phyloP scores from a whole-genome alignment of 495 filamentous ascomycete species.

The Pyrenula aspistea region DNA sequence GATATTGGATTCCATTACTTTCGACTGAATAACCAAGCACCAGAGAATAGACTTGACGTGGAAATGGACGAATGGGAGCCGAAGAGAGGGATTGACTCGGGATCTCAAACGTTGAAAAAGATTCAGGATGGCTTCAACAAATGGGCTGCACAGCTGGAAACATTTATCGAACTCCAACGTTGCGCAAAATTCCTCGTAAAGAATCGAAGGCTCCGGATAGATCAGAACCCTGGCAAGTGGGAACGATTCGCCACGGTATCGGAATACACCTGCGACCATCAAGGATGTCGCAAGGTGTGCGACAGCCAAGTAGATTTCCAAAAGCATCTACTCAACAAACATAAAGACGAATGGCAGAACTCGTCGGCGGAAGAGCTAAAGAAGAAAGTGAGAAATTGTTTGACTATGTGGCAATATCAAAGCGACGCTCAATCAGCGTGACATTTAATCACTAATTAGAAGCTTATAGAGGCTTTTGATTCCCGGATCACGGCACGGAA shows the following conservation, averaged over 20 bases:
- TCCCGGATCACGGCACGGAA: too few species aligned
- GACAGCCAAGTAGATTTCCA: neutral
- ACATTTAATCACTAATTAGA: too few species aligned
- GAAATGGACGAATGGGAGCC: conserved; percentile 1
- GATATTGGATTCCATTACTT: neutral
- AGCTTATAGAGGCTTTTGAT: too few species aligned
- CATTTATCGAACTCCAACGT: neutral
- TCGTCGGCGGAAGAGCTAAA: neutral
- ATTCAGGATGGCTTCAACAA: neutral
- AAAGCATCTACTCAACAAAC: neutral
- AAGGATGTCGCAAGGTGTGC: neutral
- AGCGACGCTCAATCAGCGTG: neutral
- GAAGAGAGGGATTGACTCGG: neutral
- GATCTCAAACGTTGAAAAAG: neutral
- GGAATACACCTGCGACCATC: neutral
- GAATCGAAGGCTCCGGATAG: neutral
- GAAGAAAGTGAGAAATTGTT: neutral
- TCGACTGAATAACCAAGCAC: neutral
- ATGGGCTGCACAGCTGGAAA: neutral
- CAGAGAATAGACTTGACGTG: neutral
- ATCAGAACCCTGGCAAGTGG: neutral
- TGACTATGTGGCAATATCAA: neutral
- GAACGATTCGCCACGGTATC: neutral
- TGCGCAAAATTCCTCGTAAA: neutral
- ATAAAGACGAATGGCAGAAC: neutral